Evolutionary conservation across 2,329 filamentous ascomycete species (phyloP).

Genomic region (Diaporthe longicolla): DNA sequence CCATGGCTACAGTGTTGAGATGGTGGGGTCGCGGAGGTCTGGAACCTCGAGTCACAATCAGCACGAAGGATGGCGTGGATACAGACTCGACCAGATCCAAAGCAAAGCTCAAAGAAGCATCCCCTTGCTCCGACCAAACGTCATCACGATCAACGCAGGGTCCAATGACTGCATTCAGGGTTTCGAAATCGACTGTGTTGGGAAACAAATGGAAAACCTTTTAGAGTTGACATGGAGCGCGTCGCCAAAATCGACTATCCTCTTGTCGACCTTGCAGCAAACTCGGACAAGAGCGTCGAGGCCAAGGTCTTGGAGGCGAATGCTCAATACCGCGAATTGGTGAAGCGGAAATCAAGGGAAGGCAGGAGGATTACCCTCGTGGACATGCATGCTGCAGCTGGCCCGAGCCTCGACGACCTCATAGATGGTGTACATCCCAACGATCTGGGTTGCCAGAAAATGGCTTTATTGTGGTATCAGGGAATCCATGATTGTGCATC

Average conservation of each 20-base stretch:
- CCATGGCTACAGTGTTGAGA: not conserved
- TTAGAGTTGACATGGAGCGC: not conserved
- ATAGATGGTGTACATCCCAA: slow-evolving; percentile 1
- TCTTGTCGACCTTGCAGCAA: not conserved
- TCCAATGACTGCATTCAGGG: not conserved
- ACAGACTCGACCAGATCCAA: slow-evolving; percentile 13
- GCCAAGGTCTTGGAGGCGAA: not conserved
- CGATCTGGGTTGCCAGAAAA: not conserved
- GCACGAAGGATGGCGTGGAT: not conserved
- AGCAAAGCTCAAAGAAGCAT: not conserved
- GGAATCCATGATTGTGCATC: not conserved
- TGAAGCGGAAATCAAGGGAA: not conserved
- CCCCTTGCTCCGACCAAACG: not conserved
- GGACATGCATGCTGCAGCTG: slow-evolving; percentile 1
- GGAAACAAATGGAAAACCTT: not conserved
- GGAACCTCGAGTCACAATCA: not conserved
- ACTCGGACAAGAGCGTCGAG: not conserved
- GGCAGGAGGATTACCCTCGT: not conserved
- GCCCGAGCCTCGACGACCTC: not conserved
- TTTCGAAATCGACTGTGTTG: not conserved
- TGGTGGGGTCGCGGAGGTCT: slow-evolving; percentile 1
- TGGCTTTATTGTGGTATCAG: not conserved
- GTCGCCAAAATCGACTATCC: not conserved
- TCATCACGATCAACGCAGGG: slow-evolving; percentile 1
- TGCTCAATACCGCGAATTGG: not conserved